phyloP scores from a whole-genome alignment of 2,329 filamentous ascomycete species.

The Acephala macrosclerotiorum region DNA sequence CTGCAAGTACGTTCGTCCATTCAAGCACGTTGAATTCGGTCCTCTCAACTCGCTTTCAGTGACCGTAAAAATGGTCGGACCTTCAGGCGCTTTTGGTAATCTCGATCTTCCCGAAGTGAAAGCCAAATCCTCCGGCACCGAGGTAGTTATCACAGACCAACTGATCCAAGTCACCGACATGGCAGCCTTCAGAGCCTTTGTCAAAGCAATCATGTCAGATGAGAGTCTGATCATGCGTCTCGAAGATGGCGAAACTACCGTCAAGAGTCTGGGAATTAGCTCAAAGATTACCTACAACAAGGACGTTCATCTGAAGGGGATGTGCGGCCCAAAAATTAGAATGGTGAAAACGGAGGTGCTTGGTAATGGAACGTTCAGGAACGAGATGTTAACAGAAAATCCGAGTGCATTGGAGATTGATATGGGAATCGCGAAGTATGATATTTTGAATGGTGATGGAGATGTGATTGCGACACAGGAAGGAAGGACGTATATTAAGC shows the following conservation, averaged over 20 bases:
- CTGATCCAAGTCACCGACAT: conserved; percentile 24
- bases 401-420: conserved; percentile 27
- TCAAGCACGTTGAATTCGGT: background rate
- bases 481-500: conserved; percentile 22
- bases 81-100: conserved; percentile 17
- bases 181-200: conserved; percentile 24
- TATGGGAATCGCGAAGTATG: conserved; percentile 24
- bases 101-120: conserved; percentile 25
- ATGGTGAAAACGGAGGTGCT: conserved; percentile 19
- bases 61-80: conserved; percentile 24
- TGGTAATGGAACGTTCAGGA: conserved; percentile 19
- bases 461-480: conserved; percentile 21
- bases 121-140: conserved; percentile 18
- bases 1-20: background rate
- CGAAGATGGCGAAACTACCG: conserved; percentile 22
- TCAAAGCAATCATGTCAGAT: conserved; percentile 22
- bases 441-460: conserved; percentile 23
- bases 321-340: conserved; percentile 24
- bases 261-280: conserved; percentile 19
- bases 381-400: conserved; percentile 19
- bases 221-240: conserved; percentile 19
- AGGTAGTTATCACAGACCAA: conserved; percentile 22
- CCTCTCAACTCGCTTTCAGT: background rate
- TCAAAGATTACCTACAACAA: conserved; percentile 23
- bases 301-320: conserved; percentile 23